Percentiles rank a stretch among this genome's conserved stretches.
phyloP scores from a whole-genome alignment of 2,329 filamentous ascomycete species.

The Cytospora piceicola region DNA sequence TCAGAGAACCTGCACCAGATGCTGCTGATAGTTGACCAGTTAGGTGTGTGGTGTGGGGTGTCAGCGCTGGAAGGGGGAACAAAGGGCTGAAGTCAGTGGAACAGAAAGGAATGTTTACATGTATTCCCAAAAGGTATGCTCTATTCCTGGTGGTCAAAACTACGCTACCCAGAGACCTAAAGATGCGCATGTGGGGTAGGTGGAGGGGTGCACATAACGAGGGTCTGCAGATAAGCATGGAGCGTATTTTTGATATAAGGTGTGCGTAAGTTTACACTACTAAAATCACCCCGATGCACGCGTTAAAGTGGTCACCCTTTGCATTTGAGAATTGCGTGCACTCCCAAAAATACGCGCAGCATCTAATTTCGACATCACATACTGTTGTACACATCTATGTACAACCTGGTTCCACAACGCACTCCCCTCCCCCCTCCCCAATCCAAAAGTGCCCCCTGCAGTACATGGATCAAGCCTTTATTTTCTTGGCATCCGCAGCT shows the following conservation, averaged over 20 bases:
- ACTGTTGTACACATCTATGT: not conserved
- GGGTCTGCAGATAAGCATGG: not conserved
- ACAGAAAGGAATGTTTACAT: not conserved
- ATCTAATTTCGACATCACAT: not conserved
- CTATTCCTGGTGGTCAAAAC: not conserved
- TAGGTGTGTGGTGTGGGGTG: not conserved
- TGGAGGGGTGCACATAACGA: not conserved
- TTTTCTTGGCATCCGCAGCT: not conserved
- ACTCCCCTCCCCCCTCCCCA: no score
- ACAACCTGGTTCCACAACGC: slow-evolving; percentile 1
- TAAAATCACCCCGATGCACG: not conserved
- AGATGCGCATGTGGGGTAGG: not conserved
- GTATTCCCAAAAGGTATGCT: not conserved
- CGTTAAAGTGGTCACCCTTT: not conserved
- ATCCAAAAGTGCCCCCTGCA: slow-evolving; percentile 7
- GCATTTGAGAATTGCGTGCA: not conserved
- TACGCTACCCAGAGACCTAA: no score
- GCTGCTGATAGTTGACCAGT: not conserved
- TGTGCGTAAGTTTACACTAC: not conserved
- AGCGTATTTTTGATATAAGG: not conserved
- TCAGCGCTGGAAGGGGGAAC: not conserved
- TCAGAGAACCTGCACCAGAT: slow-evolving; percentile 3
- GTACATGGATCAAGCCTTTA: slow-evolving; percentile 13
- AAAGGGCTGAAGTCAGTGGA: no score
- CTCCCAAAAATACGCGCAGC: not conserved